Evolutionary conservation across 306 rosid genomes (phyloP).

Genomic region (Casuarina equisetifolia): DNA sequence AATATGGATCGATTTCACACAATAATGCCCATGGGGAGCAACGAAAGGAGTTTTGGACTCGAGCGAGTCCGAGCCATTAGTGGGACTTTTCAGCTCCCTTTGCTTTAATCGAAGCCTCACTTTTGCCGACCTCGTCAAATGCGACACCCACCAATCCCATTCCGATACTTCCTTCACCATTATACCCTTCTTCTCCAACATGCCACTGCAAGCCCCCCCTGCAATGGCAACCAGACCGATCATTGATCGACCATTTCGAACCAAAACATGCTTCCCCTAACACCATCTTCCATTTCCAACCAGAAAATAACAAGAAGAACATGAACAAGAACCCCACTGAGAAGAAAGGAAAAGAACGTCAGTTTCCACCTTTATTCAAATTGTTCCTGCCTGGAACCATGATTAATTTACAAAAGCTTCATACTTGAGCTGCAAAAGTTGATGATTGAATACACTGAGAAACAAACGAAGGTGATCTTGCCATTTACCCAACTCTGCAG

Average conservation of each 20-base stretch:
- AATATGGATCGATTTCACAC: background rate
- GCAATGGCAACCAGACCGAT: too few species aligned
- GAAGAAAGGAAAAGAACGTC: background rate
- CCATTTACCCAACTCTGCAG: too few species aligned
- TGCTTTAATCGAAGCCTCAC: constrained; percentile 45
- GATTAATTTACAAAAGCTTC: background rate
- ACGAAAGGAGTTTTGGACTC: constrained; percentile 32
- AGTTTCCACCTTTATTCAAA: background rate
- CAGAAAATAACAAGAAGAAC: too few species aligned
- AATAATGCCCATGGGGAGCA: constrained; percentile 27
- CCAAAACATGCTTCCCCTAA: background rate
- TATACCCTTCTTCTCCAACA: background rate
- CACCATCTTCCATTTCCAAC: too few species aligned
- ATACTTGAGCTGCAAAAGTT: background rate
- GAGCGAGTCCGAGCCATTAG: constrained; percentile 3
- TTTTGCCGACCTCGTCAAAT: constrained; percentile 47
- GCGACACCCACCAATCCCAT: constrained; percentile 18
- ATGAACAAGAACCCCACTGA: background rate
- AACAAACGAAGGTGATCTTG: background rate
- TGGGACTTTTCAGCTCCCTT: constrained; percentile 24
- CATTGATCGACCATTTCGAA: background rate
- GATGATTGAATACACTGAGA: background rate
- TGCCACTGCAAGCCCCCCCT: background rate
- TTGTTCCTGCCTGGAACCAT: background rate
- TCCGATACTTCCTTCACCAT: background rate